Conservation (phyloP, 305 asterid genomes). For the Plantago coronopus region DNA sequence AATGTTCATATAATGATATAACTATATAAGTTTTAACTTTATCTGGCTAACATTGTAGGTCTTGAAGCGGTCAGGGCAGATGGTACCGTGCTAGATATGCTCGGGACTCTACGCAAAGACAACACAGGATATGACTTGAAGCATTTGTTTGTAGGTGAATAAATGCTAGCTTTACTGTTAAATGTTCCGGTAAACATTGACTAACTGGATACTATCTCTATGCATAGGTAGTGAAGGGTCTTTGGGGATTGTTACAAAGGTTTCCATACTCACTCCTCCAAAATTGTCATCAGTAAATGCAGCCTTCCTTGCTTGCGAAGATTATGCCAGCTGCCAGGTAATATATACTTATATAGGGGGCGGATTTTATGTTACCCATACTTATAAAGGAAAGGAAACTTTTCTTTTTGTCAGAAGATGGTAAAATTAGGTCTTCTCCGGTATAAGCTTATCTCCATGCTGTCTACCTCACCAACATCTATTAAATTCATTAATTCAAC, state of each 20-base stretch:
- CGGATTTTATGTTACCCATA: slow-evolving; percentile 11
- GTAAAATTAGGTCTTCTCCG: too few relatives aligned
- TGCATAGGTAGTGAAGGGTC: slow-evolving; percentile 95
- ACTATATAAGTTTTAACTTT: too few relatives aligned
- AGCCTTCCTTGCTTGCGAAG: slow-evolving; percentile 90
- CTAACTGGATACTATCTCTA: slow-evolving; percentile 24
- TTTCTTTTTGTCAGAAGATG: not conserved
- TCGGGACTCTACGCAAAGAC: slow-evolving; percentile 91
- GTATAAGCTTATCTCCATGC: too few relatives aligned
- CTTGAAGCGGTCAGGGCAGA: slow-evolving; percentile 93
- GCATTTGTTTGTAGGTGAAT: slow-evolving; percentile 90
- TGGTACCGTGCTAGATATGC: slow-evolving; percentile 97
- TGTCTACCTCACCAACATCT: too few relatives aligned
- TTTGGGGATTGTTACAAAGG: slow-evolving; percentile 87
- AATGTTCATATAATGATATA: not conserved
- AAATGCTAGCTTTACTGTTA: slow-evolving; percentile 20
- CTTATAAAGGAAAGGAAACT: slow-evolving; percentile 6
- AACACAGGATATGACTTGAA: slow-evolving; percentile 97
- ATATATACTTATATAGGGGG: too few relatives aligned
- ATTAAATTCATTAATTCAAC: too few relatives aligned
- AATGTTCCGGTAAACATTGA: slow-evolving; percentile 19
- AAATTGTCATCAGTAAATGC: slow-evolving; percentile 80
- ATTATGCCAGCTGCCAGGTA: slow-evolving; percentile 96
- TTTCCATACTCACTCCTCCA: slow-evolving; percentile 92
- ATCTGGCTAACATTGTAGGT: slow-evolving; percentile 49